Conservation (phyloP, 1,284 basidiomycete genomes). For the Sporisorium iseilematis-ciliati region DNA sequence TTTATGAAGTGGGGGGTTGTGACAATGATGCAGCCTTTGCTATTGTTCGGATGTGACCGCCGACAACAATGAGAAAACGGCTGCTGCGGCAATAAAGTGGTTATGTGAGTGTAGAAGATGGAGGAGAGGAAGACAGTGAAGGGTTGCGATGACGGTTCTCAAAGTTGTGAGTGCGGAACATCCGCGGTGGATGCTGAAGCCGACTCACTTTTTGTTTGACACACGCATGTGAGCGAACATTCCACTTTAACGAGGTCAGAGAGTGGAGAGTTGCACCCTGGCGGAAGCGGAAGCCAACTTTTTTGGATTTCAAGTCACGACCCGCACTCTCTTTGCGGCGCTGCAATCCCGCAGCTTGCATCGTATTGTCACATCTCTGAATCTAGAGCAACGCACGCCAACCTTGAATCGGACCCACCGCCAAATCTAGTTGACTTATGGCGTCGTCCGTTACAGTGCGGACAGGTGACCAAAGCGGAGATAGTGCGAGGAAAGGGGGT, state of each 20-base stretch:
- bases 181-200: neutral
- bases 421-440: neutral
- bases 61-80: neutral
- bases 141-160: neutral
- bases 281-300: neutral
- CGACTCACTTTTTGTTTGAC: neutral
- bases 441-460: neutral
- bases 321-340: too few species aligned
- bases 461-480: neutral
- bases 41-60: neutral
- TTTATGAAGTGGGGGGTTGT: conserved; percentile 27
- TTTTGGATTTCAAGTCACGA: neutral
- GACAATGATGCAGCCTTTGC: conserved; percentile 4
- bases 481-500: neutral
- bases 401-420: neutral
- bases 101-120: neutral
- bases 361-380: neutral
- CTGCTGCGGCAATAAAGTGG: neutral
- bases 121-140: neutral
- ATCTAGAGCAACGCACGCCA: neutral
- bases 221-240: neutral
- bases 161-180: conserved; percentile 3
- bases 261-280: neutral
- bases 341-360: neutral
- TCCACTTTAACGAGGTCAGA: neutral